These are phyloP conservation scores for Spathaspora hagerdaliae DNA, from an alignment of 805 yeast species.

Conservation along the genomic window DNA sequence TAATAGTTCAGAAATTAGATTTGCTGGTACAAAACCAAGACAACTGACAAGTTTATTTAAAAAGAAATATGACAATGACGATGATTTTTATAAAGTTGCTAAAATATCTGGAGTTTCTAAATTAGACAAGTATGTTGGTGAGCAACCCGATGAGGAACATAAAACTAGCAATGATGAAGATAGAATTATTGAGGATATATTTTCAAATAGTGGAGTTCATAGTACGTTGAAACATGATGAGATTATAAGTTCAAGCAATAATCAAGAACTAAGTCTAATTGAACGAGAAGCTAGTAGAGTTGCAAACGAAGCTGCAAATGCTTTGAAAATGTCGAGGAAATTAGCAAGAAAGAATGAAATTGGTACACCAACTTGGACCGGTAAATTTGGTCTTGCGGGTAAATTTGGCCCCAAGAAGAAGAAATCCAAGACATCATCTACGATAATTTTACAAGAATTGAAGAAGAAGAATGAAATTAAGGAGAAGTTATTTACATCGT, in stretches of 20 bases:
- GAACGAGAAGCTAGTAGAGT: slow-evolving; percentile 61
- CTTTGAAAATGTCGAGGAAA: slow-evolving; percentile 57
- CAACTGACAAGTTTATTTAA: slow-evolving; percentile 25
- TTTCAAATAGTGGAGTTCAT: slow-evolving; percentile 69
- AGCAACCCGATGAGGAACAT: slow-evolving; percentile 25
- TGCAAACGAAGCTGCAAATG: slow-evolving; percentile 50
- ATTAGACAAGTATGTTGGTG: slow-evolving; percentile 58
- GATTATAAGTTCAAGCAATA: slow-evolving; percentile 50
- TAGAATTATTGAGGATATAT: slow-evolving; percentile 69
- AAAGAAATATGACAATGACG: slow-evolving; percentile 42
- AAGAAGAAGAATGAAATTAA: slow-evolving; percentile 38
- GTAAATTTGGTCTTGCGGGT: slow-evolving; percentile 85
- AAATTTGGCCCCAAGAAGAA: slow-evolving; percentile 31
- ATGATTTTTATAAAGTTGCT: slow-evolving; percentile 65
- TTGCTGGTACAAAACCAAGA: slow-evolving; percentile 29
- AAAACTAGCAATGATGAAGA: slow-evolving; percentile 44
- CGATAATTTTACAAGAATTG: slow-evolving; percentile 47
- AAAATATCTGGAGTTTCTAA: slow-evolving; percentile 69
- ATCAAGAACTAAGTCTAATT: slow-evolving; percentile 50
- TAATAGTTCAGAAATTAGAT: slow-evolving; percentile 37
- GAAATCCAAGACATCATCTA: slow-evolving; percentile 30
- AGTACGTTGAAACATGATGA: slow-evolving; percentile 77
- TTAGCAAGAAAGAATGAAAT: slow-evolving; percentile 44
- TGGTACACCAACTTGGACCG: slow-evolving; percentile 97
- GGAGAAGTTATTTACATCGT: slow-evolving; percentile 9